A percentile compares a stretch with the other conserved stretches of the same genome.
Evolutionary conservation across 2,329 filamentous ascomycete species (phyloP).

Genomic region (Xylaria sp.): DNA sequence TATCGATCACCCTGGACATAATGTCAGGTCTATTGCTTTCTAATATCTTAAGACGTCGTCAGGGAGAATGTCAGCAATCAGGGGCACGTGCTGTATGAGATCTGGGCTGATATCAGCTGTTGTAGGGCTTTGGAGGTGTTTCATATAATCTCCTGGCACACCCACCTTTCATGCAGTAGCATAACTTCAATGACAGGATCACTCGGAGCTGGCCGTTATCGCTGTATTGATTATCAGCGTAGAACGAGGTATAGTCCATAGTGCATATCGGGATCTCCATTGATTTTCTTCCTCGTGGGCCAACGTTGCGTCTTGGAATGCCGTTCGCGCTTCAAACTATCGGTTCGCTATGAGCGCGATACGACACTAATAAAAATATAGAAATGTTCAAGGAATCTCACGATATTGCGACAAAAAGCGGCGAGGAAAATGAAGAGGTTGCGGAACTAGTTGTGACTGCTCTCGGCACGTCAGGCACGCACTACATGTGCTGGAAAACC

Average conservation of each 20-base stretch:
- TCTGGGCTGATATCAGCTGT: conserved; percentile 41
- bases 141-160: conserved; percentile 27
- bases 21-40: not conserved
- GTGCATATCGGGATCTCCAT: conserved; percentile 25
- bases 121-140: conserved; percentile 29
- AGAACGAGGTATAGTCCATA: not conserved
- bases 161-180: conserved; percentile 28
- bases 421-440: conserved; percentile 44
- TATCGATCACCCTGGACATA: not conserved
- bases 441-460: conserved; percentile 50
- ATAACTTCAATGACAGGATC: conserved; percentile 10
- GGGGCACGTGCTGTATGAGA: conserved; percentile 30
- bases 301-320: conserved; percentile 11
- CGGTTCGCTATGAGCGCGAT: conserved; percentile 4
- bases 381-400: conserved; percentile 47
- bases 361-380: not conserved
- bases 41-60: conserved; percentile 9
- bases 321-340: not conserved
- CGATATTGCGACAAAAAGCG: conserved; percentile 41
- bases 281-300: conserved; percentile 23
- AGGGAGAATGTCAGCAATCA: conserved; percentile 17
- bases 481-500: conserved; percentile 51
- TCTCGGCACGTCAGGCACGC: conserved; percentile 46
- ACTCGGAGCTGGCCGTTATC: conserved; percentile 17
- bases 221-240: conserved; percentile 4